A percentile compares a stretch with the other conserved stretches of the same genome.
phyloP scores from a whole-genome alignment of 441 rosid species.

The Breynia disticha region DNA sequence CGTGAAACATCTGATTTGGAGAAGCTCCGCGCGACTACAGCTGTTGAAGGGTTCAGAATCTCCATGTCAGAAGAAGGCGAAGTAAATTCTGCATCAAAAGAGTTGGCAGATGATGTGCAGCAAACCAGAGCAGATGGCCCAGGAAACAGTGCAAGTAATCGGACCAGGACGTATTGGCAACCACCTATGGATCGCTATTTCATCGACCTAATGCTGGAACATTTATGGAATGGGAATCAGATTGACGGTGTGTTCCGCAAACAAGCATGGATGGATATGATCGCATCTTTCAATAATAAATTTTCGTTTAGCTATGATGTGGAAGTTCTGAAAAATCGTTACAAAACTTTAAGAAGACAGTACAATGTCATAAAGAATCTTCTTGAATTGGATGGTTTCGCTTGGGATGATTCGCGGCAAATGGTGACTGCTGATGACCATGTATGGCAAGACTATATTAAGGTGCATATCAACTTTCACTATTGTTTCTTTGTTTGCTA shows the following conservation, averaged over 20 bases:
- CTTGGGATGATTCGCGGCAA: slow-evolving; percentile 71
- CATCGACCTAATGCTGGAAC: slow-evolving; percentile 72
- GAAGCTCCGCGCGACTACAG: slow-evolving; percentile 21
- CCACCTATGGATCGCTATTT: slow-evolving; percentile 81
- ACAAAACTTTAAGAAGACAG: slow-evolving; percentile 69
- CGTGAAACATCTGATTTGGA: slow-evolving; percentile 15
- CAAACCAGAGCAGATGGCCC: slow-evolving; percentile 14
- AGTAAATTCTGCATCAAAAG: slow-evolving; percentile 27
- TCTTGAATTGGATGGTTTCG: slow-evolving; percentile 58
- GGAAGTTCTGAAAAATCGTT: slow-evolving; percentile 74
- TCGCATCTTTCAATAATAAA: slow-evolving; percentile 49
- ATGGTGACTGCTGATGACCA: slow-evolving; percentile 72
- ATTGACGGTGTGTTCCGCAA: slow-evolving; percentile 66
- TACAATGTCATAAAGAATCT: slow-evolving; percentile 54
- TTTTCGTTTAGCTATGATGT: slow-evolving; percentile 52
- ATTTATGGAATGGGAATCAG: slow-evolving; percentile 58
- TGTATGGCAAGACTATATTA: slow-evolving; percentile 75
- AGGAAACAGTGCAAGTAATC: slow-evolving; percentile 18
- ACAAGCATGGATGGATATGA: slow-evolving; percentile 76
- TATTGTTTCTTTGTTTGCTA: background rate
- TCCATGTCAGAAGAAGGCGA: slow-evolving; percentile 23
- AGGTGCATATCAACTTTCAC: slow-evolving; percentile 22
- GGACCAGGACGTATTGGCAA: slow-evolving; percentile 69
- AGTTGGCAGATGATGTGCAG: slow-evolving; percentile 19
- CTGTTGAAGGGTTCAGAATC: slow-evolving; percentile 29